Evolutionary conservation across 2,329 filamentous ascomycete species (phyloP).

Genomic region (Fusarium anthophilum): DNA sequence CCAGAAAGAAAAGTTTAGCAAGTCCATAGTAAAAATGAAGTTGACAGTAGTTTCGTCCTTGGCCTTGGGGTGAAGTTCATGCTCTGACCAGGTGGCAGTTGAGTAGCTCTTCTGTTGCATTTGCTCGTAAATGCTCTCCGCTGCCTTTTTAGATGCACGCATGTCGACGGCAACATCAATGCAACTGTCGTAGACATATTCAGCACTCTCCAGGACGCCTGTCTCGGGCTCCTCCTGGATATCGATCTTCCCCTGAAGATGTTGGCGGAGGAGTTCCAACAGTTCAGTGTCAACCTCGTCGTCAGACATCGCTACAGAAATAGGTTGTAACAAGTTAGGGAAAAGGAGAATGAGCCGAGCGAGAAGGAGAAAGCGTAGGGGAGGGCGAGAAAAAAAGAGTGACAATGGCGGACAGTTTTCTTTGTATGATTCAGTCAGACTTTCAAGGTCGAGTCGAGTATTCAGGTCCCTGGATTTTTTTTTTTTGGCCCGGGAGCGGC

Average conservation of each 20-base stretch:
- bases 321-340: neutral
- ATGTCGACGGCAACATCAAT: slow-evolving; percentile 93
- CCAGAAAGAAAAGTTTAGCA: slow-evolving; percentile 98
- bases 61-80: slow-evolving; percentile 87
- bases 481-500: slow-evolving; percentile 2
- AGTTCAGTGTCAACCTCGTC: slow-evolving; percentile 91
- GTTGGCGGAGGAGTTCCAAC: slow-evolving; percentile 83
- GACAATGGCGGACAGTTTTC: slow-evolving; percentile 10
- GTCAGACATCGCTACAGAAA: slow-evolving; percentile 74
- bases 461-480: slow-evolving; percentile 28
- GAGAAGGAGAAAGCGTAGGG: neutral
- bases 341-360: neutral
- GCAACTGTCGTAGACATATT: slow-evolving; percentile 90
- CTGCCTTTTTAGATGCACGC: slow-evolving; percentile 82
- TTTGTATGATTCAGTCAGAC: slow-evolving; percentile 33
- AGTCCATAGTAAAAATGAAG: slow-evolving; percentile 97
- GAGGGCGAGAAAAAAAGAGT: slow-evolving; percentile 4
- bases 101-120: slow-evolving; percentile 90
- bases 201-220: slow-evolving; percentile 81
- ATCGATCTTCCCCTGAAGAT: slow-evolving; percentile 69
- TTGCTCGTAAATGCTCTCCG: slow-evolving; percentile 77
- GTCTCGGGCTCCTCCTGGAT: slow-evolving; percentile 74
- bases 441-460: slow-evolving; percentile 10
- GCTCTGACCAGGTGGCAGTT: slow-evolving; percentile 84
- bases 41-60: slow-evolving; percentile 83